Evolutionary conservation across 1,139 yeast genomes (phyloP), one percentile per base, ranked within the genome.

Genomic region (Groenewaldozyma sp.): DNA sequence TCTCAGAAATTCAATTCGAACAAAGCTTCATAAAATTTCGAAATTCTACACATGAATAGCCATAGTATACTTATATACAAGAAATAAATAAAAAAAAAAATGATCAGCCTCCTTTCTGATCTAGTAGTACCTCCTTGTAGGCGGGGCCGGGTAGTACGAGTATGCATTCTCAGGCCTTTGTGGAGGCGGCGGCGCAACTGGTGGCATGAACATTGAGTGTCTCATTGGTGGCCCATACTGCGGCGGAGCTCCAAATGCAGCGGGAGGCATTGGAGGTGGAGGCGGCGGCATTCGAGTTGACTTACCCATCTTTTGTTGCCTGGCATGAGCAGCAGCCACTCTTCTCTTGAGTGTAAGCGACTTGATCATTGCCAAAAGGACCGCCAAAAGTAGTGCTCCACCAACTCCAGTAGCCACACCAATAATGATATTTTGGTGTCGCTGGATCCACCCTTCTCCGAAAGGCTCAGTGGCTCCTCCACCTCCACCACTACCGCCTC

Each of bases 321-420:
- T 21, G 10, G 19, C 33, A 18, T 29, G 17, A 5, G 33, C 33
- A 5, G n/a, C n/a, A 5, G 22, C 33, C 13, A 4, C 5, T 27
- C 16, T 9, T 7, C 33, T 14, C 9, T 21, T 19, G 7, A 29
- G 4, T 13, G 10, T 16, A 5, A 29, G 9, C n/a, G 33, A 33
- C n/a, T 43, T 36, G 13, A 46, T 1, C 24, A 43, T n/a, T 13
- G 41, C 42, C n/a, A 24, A 35, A 9, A 46, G 24, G 4, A 48
- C 26, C 6, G 38, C 37, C 33, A 50, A 6, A 20, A 53, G 22
- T 13, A 56, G 37, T 19, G 51, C 28, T 3, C 53, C 58, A 0
- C 53, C 61, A 13, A 55, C 36, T 10, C 53, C 58, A 10, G 46
- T 46, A 10, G 49, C 51, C 26, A 54, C 44, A 7, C 54, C 56